Conservation (phyloP, 2,329 filamentous ascomycete genomes). For the Hysterium pulicare region DNA sequence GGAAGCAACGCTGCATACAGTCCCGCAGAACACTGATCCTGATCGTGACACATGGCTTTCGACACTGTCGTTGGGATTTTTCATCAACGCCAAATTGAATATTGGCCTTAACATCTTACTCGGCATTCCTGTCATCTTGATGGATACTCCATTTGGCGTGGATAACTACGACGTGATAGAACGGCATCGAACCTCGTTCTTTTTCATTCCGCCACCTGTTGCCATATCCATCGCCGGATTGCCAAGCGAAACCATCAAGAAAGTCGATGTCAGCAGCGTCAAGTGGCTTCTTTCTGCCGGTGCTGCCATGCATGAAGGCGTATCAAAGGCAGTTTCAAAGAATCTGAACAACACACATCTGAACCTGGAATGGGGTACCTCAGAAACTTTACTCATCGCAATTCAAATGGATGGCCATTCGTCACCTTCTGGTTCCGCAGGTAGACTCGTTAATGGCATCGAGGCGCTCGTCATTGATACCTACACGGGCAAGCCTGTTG, state of each 20-base stretch:
- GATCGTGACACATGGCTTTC: conserved; percentile 20
- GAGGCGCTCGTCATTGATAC: conserved; percentile 14
- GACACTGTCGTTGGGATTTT: conserved; percentile 20
- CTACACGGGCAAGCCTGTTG: conserved; percentile 13
- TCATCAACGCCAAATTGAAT: conserved; percentile 26
- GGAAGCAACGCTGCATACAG: conserved; percentile 16
- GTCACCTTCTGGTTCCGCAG: conserved; percentile 15
- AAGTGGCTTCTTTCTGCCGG: conserved; percentile 26
- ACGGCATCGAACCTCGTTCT: conserved; percentile 17
- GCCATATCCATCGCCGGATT: conserved; percentile 17
- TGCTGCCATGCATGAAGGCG: conserved; percentile 20
- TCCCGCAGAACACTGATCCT: conserved; percentile 19
- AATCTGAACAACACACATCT: conserved; percentile 17
- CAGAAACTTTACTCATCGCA: conserved; percentile 23
- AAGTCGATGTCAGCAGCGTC: too few relatives aligned
- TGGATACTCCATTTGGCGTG: conserved; percentile 13
- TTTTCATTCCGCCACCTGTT: conserved; percentile 21
- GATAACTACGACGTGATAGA: conserved; percentile 14
- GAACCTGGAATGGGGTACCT: conserved; percentile 20
- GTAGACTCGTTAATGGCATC: conserved; percentile 15
- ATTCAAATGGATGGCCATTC: conserved; percentile 17
- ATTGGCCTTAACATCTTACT: conserved; percentile 24
- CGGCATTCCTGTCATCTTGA: conserved; percentile 24
- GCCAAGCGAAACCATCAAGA: conserved; percentile 6
- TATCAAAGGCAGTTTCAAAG: conserved; percentile 13